Percentiles rank a stretch among this genome's conserved stretches.
Conservation (phyloP, 2,329 filamentous ascomycete genomes). For the Aspergillus sp. region DNA sequence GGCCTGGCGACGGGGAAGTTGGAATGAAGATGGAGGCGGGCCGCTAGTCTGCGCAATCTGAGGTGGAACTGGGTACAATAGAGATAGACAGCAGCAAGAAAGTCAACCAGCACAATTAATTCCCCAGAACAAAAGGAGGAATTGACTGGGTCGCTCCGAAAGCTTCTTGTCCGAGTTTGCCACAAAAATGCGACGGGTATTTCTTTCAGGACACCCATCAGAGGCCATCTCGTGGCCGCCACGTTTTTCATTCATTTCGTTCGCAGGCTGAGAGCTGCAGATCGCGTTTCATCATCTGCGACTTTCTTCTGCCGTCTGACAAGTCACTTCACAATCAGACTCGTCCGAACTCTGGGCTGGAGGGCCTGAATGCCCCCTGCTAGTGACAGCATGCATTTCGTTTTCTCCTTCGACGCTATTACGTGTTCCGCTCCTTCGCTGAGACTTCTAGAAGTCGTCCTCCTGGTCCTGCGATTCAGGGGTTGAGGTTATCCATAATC, state of each 20-base stretch:
- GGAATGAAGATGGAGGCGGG: conserved; percentile 10
- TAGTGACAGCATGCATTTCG: conserved; percentile 2
- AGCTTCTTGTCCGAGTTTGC: neutral
- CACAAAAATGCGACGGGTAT: neutral
- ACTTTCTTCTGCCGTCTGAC: neutral
- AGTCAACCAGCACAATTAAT: neutral
- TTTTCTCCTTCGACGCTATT: neutral
- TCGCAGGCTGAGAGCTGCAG: conserved; percentile 8
- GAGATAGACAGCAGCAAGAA: neutral
- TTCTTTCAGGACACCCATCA: neutral
- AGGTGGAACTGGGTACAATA: neutral
- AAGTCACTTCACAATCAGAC: conserved; percentile 1
- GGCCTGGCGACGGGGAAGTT: neutral
- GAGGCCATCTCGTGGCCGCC: conserved; percentile 32
- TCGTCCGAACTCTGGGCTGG: neutral
- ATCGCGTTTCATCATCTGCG: conserved; percentile 7
- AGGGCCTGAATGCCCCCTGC: neutral
- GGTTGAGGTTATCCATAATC: neutral
- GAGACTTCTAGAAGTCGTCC: conserved; percentile 2
- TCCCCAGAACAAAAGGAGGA: neutral
- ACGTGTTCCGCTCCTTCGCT: conserved; percentile 1
- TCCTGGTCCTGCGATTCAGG: neutral
- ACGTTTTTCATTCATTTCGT: conserved; percentile 26
- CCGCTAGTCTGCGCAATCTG: conserved; percentile 4
- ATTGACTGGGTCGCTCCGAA: neutral